Base-by-base conservation (phyloP, 768 basidiomycete species). In the Leccinum ochraceum region DNA sequence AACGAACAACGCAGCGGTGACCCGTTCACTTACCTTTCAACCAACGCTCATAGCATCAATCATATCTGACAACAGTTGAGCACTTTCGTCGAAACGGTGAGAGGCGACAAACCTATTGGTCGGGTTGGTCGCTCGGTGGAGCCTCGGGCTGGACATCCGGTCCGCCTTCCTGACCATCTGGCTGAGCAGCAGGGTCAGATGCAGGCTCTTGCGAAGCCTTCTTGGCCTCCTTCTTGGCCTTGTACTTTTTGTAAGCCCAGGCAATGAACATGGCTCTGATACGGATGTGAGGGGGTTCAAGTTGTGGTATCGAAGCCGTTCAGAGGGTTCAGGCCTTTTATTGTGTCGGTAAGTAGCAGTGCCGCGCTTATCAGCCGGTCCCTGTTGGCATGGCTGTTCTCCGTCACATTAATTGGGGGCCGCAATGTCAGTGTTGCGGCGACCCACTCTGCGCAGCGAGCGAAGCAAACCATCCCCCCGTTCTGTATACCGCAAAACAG, bases 201-300 rank as follows among this genome's bases (percentile, higher is more conserved):
- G 59, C 60, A 48, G 30, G 30, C 30, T 5, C 58, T 5, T 60
- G 37, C 1, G 60, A 60, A 3, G 52, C 55, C 10, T 17, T 57
- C 53, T 62, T 63, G 54, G 63, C 37, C 49, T 64, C 63, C 50
- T 64, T 63, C 57, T 64, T 71, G 17, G 57, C 60, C 54, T 69
- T 69, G 67, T 73, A 71, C 63, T 69, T 71, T 30, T 71, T 64
- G 54, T 63, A 71, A 28, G 42, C 62, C 55, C 50, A 63, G 10
- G 26, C 1, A 22, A 69, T 14, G 0, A 71, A 0, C 69, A 63
- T 70, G 58, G 13, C 24, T 20, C 7, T 49, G 48, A 22, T 59
- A 34, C 28, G 24, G n/a, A 11, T 6, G 39, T 10, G 51, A 24
- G 54, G 54, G 16, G 36, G 42, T 64, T 53, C 9, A 17, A 36